Evolutionary conservation across 2,329 filamentous ascomycete genomes (phyloP), one percentile per base, ranked within the genome.

Genomic region (Fonsecaea pugnacius): DNA sequence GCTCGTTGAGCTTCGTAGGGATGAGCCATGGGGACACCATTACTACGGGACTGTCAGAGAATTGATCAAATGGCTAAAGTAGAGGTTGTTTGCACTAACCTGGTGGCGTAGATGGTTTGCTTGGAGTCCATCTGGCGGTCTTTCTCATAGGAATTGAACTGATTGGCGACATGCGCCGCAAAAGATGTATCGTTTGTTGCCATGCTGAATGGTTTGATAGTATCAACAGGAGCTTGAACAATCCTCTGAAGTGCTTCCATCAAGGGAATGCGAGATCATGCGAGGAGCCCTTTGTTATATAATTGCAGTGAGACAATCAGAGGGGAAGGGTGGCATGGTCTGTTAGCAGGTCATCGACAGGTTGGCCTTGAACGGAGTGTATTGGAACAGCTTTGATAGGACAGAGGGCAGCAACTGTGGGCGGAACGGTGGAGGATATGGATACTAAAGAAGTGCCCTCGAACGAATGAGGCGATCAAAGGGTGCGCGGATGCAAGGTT

Each of bases 1-100:
- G 85, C 75, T 63, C 86, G 80, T 74, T 87, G 84, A 58, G 77
- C 40, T 46, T 70, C 67, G 40, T 70, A 70, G 18, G 65, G 83
- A 68, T 87, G 84, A 8, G 85, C 78, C 69, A 85, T 79, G 1
- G 85, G 84, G 0, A 78, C 80, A 61, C 83, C 84, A 73, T 85
- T 87, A 75, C 80, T 82, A 50, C 3, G 43, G 24, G 3, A 10
- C 2, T 14, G 43, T 48, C 8, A 48, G 21, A 12, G 18, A 24
- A 18, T 4, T 48, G 43, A 5, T 27, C 43, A 27, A 16, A 48
- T 12, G 10, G 21, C 43, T 24, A 27, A 46, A 24, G n/a, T n/a
- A 24, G 6, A 46, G 12, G 16, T n/a, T 40, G 8, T 7, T 12
- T 4, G 24, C 21, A 48, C 43, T 48, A 18, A 48, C 43, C 57